Percentiles rank a stretch among this genome's conserved stretches.
phyloP scores from a whole-genome alignment of 2,329 filamentous ascomycete species.

The Pestalotiopsis sp. region DNA sequence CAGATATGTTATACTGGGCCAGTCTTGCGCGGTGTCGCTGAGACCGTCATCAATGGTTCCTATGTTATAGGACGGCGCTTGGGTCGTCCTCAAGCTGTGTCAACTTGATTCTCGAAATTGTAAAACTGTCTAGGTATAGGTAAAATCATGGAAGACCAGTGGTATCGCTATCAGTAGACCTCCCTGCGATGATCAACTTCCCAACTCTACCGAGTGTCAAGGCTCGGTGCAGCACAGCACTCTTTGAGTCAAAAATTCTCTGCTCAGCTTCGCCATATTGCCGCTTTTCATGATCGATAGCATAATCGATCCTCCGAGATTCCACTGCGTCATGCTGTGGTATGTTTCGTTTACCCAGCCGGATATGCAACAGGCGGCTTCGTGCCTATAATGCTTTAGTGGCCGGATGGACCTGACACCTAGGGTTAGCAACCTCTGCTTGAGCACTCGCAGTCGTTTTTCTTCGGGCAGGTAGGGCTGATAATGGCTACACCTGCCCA shows the following conservation, averaged over 20 bases:
- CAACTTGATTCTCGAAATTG: neutral
- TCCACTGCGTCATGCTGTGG: neutral
- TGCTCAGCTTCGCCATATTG: neutral
- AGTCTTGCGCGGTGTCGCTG: neutral
- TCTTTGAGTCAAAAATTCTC: too few species aligned
- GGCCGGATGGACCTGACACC: neutral
- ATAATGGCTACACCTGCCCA: neutral
- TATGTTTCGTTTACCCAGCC: neutral
- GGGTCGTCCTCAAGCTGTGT: neutral
- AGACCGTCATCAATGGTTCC: neutral
- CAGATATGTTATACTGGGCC: conserved; percentile 12
- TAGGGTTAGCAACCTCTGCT: neutral
- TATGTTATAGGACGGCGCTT: neutral
- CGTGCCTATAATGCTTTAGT: neutral
- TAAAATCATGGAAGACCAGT: too few species aligned
- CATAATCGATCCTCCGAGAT: neutral
- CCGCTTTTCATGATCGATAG: conserved; percentile 12
- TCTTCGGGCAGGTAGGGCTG: neutral
- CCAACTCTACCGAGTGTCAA: too few species aligned
- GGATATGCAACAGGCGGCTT: neutral
- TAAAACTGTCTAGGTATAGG: too few species aligned
- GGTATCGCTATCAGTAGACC: too few species aligned
- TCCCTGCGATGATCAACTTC: too few species aligned
- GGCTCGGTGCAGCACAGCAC: too few species aligned
- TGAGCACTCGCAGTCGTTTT: neutral